phyloP scores from a whole-genome alignment of 1,284 basidiomycete species.

The Thecaphora thlaspeos region DNA sequence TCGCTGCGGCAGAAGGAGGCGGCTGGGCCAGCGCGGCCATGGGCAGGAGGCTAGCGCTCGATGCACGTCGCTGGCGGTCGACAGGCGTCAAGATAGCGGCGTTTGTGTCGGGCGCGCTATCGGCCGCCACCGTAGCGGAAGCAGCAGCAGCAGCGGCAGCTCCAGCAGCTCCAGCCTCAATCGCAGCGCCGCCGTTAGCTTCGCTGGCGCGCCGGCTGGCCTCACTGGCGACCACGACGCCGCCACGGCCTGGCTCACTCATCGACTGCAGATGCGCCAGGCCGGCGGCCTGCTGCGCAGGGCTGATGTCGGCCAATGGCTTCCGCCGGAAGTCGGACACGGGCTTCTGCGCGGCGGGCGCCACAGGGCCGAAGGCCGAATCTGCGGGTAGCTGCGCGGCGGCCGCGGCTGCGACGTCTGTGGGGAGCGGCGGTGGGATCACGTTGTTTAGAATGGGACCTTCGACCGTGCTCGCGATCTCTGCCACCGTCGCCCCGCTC shows the following conservation, averaged over 20 bases:
- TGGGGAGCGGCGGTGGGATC: slow-evolving; percentile 39
- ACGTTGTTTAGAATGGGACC: slow-evolving; percentile 16
- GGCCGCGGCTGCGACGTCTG: slow-evolving; percentile 8
- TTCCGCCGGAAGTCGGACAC: slow-evolving; percentile 45
- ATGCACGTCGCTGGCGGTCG: slow-evolving; percentile 29
- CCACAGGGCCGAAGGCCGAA: slow-evolving; percentile 6
- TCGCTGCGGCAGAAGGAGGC: neutral
- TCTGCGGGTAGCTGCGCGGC: slow-evolving; percentile 2
- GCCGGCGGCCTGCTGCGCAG: slow-evolving; percentile 31
- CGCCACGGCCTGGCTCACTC: neutral
- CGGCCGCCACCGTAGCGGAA: too few relatives aligned
- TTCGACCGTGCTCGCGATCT: neutral
- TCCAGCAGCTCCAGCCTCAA: too few relatives aligned
- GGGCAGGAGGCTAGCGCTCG: slow-evolving; percentile 26
- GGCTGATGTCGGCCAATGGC: slow-evolving; percentile 36
- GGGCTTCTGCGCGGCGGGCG: slow-evolving; percentile 25
- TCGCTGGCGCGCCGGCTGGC: slow-evolving; percentile 2
- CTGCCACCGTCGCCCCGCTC: too few relatives aligned
- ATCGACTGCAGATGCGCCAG: slow-evolving; percentile 19
- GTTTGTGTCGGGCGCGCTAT: too few relatives aligned
- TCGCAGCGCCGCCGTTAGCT: neutral
- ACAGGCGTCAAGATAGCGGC: too few relatives aligned
- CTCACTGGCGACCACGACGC: neutral
- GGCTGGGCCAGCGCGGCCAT: slow-evolving; percentile 28
- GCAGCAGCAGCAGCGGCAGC: too few relatives aligned